phyloP scores from a whole-genome alignment of 768 basidiomycete species.

The Naganishia onofrii region DNA sequence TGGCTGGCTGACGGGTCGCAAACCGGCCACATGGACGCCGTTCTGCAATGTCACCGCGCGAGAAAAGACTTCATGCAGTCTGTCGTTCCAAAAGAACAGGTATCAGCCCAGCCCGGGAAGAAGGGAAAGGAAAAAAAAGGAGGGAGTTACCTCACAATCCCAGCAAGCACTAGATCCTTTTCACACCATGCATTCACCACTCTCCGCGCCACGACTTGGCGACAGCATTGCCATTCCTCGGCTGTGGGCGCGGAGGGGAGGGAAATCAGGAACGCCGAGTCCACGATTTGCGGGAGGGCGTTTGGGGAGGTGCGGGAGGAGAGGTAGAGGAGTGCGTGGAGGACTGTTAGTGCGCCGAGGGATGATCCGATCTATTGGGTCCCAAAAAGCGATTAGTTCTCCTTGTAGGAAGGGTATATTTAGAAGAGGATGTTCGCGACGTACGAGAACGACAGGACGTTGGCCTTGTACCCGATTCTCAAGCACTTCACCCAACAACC shows the following conservation, averaged over 20 bases:
- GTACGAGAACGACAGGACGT: conserved; percentile 54
- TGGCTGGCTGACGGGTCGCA: conserved; percentile 46
- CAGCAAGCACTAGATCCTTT: conserved; percentile 53
- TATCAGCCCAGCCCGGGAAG: background rate
- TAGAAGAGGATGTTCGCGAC: no score
- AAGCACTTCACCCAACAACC: conserved; percentile 56
- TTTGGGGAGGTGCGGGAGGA: conserved; percentile 34
- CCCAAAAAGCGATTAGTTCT: no score
- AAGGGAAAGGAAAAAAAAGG: background rate
- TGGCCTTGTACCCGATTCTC: conserved; percentile 55
- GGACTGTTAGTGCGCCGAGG: conserved; percentile 54
- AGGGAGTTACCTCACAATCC: conserved; percentile 47
- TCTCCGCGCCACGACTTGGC: conserved; percentile 51
- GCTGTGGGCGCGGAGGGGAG: conserved; percentile 52
- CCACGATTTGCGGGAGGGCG: conserved; percentile 50
- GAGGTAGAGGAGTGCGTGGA: conserved; percentile 51
- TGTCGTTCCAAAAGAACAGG: conserved; percentile 8
- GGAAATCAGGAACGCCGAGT: conserved; percentile 55
- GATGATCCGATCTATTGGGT: conserved; percentile 54
- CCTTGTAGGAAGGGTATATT: no score
- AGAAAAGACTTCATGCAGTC: conserved; percentile 54
- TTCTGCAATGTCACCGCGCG: conserved; percentile 46
- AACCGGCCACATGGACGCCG: conserved; percentile 49
- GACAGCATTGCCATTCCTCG: conserved; percentile 51
- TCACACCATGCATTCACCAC: conserved; percentile 53